A percentile compares a stretch with the other conserved stretches of the same genome.
Evolutionary conservation across 768 basidiomycete species (phyloP).

Genomic region (Sarcomyxa edulis): DNA sequence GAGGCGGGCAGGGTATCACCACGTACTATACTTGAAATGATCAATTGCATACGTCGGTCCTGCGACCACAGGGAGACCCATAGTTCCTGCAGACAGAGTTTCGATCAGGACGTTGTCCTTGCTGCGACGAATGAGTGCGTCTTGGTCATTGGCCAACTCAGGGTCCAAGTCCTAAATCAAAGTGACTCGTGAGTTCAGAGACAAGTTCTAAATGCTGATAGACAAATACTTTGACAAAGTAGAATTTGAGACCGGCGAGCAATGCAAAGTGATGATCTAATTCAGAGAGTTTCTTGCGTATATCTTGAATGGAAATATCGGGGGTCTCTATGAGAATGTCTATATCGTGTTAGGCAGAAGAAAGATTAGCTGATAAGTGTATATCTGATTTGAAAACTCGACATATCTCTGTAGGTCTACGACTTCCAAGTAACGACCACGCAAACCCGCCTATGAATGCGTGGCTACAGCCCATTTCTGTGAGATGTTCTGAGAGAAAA

Average conservation of each 20-base stretch:
- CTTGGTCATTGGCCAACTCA: no score
- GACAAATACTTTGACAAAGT: constrained; percentile 19
- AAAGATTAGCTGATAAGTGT: constrained; percentile 1
- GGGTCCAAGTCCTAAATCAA: no score
- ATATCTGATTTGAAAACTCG: no score
- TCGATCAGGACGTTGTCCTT: no score
- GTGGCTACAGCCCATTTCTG: constrained; percentile 14
- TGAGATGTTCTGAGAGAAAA: constrained; percentile 13
- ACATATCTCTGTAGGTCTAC: constrained; percentile 22
- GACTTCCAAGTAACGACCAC: constrained; percentile 22
- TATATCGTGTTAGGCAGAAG: constrained; percentile 19
- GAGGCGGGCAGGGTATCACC: no score
- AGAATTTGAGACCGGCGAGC: constrained; percentile 19
- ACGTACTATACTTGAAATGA: no score
- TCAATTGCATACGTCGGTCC: no score
- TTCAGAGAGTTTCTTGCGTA: constrained; percentile 16
- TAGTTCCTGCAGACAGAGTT: constrained; percentile 15
- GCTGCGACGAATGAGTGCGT: no score
- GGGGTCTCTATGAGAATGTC: constrained; percentile 22
- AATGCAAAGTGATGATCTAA: constrained; percentile 18
- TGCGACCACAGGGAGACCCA: no score
- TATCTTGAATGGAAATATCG: constrained; percentile 8
- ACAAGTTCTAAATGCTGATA: no score
- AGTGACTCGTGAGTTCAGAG: no score
- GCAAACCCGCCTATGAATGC: constrained; percentile 26